These are phyloP conservation scores for Rhinocladiella mackenziei DNA, from an alignment of 2,329 filamentous ascomycete genomes.

Conservation along the genomic window DNA sequence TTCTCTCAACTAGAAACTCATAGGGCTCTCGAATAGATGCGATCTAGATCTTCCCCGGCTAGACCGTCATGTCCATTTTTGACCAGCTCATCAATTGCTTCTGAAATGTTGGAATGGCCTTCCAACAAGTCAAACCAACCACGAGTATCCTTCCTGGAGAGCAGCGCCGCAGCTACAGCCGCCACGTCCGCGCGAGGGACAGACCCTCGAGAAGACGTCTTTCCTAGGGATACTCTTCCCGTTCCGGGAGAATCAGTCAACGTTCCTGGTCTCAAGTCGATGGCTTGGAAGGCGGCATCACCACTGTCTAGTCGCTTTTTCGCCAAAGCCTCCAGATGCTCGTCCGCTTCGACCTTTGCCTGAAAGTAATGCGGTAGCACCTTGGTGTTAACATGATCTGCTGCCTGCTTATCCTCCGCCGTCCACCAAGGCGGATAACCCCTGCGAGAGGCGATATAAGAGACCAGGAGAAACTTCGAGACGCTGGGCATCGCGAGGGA, in stretches of 20 bases:
- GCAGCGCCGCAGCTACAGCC: conserved; percentile 46
- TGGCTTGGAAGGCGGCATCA: conserved; percentile 44
- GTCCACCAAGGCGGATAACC: conserved; percentile 50
- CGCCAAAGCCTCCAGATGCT: conserved; percentile 49
- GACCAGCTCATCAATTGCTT: conserved; percentile 46
- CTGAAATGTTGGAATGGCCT: conserved; percentile 46
- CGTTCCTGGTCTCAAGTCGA: conserved; percentile 49
- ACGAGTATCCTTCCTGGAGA: conserved; percentile 47
- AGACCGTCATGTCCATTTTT: conserved; percentile 44
- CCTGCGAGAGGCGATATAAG: conserved; percentile 50
- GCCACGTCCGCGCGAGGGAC: conserved; percentile 52
- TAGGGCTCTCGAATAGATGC: conserved; percentile 33
- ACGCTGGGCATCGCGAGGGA: conserved; percentile 44
- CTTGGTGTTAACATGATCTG: conserved; percentile 47
- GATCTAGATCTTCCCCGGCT: conserved; percentile 50
- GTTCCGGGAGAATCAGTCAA: conserved; percentile 48
- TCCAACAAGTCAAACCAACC: conserved; percentile 55
- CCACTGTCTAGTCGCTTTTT: conserved; percentile 31
- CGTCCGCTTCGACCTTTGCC: conserved; percentile 55
- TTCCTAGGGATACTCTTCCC: conserved; percentile 48
- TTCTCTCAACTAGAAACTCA: too few species aligned
- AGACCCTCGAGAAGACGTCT: conserved; percentile 39
- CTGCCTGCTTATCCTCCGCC: conserved; percentile 44
- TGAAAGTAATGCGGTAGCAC: conserved; percentile 50
- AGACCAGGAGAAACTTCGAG: conserved; percentile 54